phyloP scores from a whole-genome alignment of 805 yeast genomes.

The Candida ipomoeae region DNA sequence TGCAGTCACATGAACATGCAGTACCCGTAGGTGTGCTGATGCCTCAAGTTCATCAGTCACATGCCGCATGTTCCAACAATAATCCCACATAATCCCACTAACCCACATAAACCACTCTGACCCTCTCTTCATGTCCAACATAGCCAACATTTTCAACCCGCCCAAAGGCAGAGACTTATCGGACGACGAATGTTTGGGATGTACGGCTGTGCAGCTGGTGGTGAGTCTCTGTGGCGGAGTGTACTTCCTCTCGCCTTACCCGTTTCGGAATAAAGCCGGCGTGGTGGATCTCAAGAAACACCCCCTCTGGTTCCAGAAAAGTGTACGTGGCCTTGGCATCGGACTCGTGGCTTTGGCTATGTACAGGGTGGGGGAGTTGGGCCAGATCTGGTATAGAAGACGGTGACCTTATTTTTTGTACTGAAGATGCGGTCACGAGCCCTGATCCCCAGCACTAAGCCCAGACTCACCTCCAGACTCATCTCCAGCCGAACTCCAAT shows the following conservation, averaged over 20 bases:
- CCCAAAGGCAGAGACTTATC: constrained; percentile 40
- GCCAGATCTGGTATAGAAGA: constrained; percentile 17
- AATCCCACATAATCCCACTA: no score
- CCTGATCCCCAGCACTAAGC: no score
- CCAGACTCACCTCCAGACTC: no score
- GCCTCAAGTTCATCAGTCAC: no score
- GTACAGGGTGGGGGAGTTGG: constrained; percentile 57
- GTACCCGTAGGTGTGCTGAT: no score
- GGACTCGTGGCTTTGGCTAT: constrained; percentile 54
- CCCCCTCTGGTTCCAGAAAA: constrained; percentile 61
- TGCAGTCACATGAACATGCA: no score
- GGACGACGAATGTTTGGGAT: constrained; percentile 58
- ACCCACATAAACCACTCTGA: no score
- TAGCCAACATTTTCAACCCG: constrained; percentile 49
- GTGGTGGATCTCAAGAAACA: constrained; percentile 28
- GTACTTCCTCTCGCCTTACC: constrained; percentile 54
- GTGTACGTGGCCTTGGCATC: constrained; percentile 51
- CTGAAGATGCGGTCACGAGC: no score
- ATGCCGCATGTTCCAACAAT: no score
- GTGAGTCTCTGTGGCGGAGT: constrained; percentile 59
- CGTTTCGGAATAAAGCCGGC: constrained; percentile 46
- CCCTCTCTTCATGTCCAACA: constrained; percentile 38
- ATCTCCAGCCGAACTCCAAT: no score
- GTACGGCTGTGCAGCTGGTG: constrained; percentile 62
- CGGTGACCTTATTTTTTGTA: neutral